Evolutionary conservation across 2,329 filamentous ascomycete species (phyloP), one percentile per base, ranked within the genome.

Genomic region (Aspergillus pseudoviridinutans): DNA sequence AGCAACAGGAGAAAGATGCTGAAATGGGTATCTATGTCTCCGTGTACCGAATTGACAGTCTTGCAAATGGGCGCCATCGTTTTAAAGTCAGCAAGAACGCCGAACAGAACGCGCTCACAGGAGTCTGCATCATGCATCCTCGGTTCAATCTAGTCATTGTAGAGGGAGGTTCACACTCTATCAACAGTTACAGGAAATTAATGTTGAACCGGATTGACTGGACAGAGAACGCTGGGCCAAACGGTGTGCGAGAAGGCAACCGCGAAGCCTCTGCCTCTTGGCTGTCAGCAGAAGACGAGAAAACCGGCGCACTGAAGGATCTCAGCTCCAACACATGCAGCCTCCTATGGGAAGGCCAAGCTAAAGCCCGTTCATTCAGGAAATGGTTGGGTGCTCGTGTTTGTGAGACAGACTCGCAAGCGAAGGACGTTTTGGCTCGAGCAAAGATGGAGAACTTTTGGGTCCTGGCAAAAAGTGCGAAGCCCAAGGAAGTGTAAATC

Each of bases 371-470:
- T 51, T 85, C 82, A 0, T 99, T 97, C 72, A 87, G 89, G 63
- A 92, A 91, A 70, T 97, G 93, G 90, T 83, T 89, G 2, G 92
- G 87, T 61, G 76, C 76, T 25, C 89, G 91, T 71, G 86, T 94
- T n/a, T 96, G 92, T 74, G 94, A 97, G 76, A 93, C 90, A 2
- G 94, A 99, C 72, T 84, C 87, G 10, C 90, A 95, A 70, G 94
- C 93, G 4, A 88, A 90, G 71, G 91, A 96, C 65, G 82, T 87
- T 24, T 76, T 99, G 61, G 78, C 86, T 12, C 84, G 91, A 64
- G 85, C 87, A 5, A 97, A 96, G 80, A 90, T 97, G 83, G 93
- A 97, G 67, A 96, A 89, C 67, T 93, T 99, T 69, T 99, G 94
- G 94, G 88, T 88, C 9, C 77, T 94, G 65, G 93, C 92, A 0